Base-by-base conservation (phyloP, 2,329 filamentous ascomycete genomes). In the Aaosphaeria pasadenensis region DNA sequence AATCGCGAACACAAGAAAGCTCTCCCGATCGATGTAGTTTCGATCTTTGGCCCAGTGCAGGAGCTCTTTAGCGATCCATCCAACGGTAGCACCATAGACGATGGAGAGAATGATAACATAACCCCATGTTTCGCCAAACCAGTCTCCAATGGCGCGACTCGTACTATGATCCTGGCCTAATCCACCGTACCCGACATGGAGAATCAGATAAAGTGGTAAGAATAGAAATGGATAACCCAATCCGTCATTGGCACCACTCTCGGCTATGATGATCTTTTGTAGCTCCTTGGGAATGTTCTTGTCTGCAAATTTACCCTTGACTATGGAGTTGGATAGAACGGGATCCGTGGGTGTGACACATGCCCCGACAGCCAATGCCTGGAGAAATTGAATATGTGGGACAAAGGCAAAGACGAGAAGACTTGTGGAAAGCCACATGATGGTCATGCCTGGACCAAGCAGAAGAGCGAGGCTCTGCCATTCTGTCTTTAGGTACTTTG, bases 281-380 rank as follows among this genome's bases (percentile, higher is more conserved):
- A 96, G 74, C 30, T 86, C 81, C 48, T 84, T 85, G 0, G 91
- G 90, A 13, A 96, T 86, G 64, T 96, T 94, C 60, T 91, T 87
- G 62, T 96, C 91, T 1, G 91, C 91, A 64, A 95, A 96, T 59
- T 89, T 91, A 31, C 91, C 91, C 74, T 96, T 96, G 41, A 96
- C 89, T 48, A 96, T 95, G 3, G 88, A 88, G 54, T 94, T 92
- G 11, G 88, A 92, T 35, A 96, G 71, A 1, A 96, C 84, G 0
- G 91, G 91, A 60, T 96, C 91, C 0, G 91, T 96, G 0, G 91
- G 91, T 2, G 91, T 94, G n/a, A 96, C 84, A 62, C 91, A 95
- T 1, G 91, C 88, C 1, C 85, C 91, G 7, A 95, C 77, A 11
- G 85, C 87, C 7, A 96, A 77, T 0, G 91, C 88, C 56, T 94